A percentile compares a stretch with the other conserved stretches of the same genome.
phyloP scores from a whole-genome alignment of 1,139 yeast genomes.

The Hansenula sp. region DNA sequence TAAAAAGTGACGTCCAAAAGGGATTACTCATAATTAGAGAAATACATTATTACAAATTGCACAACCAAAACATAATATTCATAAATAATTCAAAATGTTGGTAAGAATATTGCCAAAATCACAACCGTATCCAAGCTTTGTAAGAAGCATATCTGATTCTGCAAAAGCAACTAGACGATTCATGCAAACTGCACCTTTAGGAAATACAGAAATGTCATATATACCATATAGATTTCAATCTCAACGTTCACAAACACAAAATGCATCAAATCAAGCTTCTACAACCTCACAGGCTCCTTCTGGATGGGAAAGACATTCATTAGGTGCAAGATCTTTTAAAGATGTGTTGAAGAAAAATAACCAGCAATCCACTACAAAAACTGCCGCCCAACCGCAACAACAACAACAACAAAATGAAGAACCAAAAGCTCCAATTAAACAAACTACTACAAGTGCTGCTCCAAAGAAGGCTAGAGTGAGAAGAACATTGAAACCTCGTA shows the following conservation, averaged over 20 bases:
- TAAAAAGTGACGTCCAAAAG: too few relatives aligned
- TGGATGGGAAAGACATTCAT: slow-evolving; percentile 20
- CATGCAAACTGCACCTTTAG: slow-evolving; percentile 17
- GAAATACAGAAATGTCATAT: slow-evolving; percentile 12
- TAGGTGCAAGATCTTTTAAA: slow-evolving; percentile 21
- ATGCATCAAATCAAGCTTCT: slow-evolving; percentile 3
- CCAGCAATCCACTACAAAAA: not conserved
- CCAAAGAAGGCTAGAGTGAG: slow-evolving; percentile 44
- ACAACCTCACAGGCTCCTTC: not conserved
- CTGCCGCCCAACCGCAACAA: not conserved
- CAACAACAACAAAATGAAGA: slow-evolving; percentile 1
- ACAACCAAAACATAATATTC: too few relatives aligned
- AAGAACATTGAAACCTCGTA: slow-evolving; percentile 76
- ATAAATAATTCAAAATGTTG: too few relatives aligned
- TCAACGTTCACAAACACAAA: slow-evolving; percentile 2
- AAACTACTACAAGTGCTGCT: slow-evolving; percentile 4
- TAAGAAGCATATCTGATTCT: slow-evolving; percentile 9
- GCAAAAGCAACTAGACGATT: slow-evolving; percentile 15
- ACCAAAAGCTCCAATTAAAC: not conserved
- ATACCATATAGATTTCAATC: slow-evolving; percentile 13
- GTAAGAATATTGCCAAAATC: slow-evolving; percentile 2
- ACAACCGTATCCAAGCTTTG: slow-evolving; percentile 1
- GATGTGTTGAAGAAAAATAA: slow-evolving; percentile 16
- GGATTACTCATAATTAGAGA: too few relatives aligned
- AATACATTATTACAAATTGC: too few relatives aligned